Conservation (phyloP, 2,329 filamentous ascomycete species). For the Paraconiothyrium sp. region DNA sequence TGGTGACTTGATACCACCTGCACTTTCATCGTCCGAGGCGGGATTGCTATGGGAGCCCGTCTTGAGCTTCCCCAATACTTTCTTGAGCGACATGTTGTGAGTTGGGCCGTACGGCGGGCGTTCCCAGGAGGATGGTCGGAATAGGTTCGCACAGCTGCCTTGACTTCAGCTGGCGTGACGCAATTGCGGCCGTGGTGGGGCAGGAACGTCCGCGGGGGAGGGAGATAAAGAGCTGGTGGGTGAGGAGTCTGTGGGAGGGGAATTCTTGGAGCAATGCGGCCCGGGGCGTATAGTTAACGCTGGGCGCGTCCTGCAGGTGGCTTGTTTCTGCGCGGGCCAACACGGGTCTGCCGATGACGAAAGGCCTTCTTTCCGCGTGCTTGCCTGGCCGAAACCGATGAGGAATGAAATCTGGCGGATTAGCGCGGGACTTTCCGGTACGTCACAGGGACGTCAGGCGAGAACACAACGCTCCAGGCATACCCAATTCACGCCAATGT, state of each 20-base stretch:
- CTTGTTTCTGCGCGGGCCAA: slow-evolving; percentile 8
- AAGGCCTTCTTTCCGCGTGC: slow-evolving; percentile 4
- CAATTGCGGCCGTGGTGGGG: slow-evolving; percentile 15
- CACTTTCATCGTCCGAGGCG: slow-evolving; percentile 46
- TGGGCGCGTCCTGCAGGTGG: slow-evolving; percentile 3
- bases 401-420: slow-evolving; percentile 5
- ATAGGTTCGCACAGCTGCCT: slow-evolving; percentile 1
- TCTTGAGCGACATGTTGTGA: slow-evolving; percentile 54
- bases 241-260: background rate
- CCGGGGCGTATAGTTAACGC: background rate
- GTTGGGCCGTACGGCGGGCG: background rate
- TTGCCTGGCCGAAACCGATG: slow-evolving; percentile 15
- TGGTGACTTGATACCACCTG: slow-evolving; percentile 39
- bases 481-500: background rate
- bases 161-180: slow-evolving; percentile 10
- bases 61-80: slow-evolving; percentile 56
- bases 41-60: slow-evolving; percentile 44
- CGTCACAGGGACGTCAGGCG: slow-evolving; percentile 18
- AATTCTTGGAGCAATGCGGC: background rate
- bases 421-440: slow-evolving; percentile 9
- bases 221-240: background rate
- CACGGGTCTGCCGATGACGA: slow-evolving; percentile 10
- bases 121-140: background rate
- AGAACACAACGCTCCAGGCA: background rate
- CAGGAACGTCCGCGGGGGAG: background rate